Evolutionary conservation across 202 grass and related monocot species (phyloP).

Genomic region (Cymbopogon flexuosus): DNA sequence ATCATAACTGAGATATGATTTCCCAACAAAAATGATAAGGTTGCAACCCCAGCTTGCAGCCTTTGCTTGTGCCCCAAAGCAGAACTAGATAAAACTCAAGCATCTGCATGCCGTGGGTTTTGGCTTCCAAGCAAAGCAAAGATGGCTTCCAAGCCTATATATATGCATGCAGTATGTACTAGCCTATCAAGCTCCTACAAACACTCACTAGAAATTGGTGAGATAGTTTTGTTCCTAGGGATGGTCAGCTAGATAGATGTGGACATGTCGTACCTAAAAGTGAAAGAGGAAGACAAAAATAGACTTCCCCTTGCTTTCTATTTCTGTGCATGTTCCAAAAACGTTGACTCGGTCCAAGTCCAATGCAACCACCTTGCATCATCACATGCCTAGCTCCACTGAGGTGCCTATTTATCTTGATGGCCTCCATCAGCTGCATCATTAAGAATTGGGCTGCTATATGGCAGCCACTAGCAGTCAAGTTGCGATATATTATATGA

Average conservation of each 20-base stretch:
- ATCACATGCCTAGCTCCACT: conserved; percentile 1
- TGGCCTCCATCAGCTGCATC: neutral
- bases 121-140: conserved; percentile 32
- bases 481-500: neutral
- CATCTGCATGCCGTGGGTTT: neutral
- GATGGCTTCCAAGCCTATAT: neutral
- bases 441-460: conserved; percentile 4
- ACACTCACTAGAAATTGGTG: neutral
- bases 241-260: neutral
- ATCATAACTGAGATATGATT: conserved; percentile 25
- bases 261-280: neutral
- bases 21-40: conserved; percentile 30
- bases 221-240: conserved; percentile 6
- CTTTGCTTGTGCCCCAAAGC: conserved; percentile 37
- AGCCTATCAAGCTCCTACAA: conserved; percentile 14
- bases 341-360: neutral
- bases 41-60: conserved; percentile 4
- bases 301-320: neutral
- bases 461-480: conserved; percentile 5
- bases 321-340: conserved; percentile 27
- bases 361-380: conserved; percentile 22
- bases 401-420: neutral
- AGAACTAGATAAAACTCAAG: conserved; percentile 27
- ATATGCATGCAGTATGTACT: neutral
- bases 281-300: neutral